Percentiles rank a stretch among this genome's conserved stretches.
These are phyloP conservation scores for Camellia sinensis DNA, from an alignment of 148 eudicot species.

Conservation along the genomic window DNA sequence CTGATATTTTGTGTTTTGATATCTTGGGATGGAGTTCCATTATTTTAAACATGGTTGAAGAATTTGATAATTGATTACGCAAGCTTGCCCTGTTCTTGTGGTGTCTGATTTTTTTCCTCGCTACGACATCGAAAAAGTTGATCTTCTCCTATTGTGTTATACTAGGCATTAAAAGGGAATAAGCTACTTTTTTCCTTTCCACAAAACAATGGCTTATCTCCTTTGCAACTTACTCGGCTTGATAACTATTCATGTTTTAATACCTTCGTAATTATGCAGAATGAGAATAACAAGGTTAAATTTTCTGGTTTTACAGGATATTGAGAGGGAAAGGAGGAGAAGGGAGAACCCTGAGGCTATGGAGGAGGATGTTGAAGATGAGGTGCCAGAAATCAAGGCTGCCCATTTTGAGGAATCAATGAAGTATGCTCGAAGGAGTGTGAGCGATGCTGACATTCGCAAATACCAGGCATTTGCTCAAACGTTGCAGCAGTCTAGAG, in stretches of 20 bases:
- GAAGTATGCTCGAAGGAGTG: conserved; percentile 84
- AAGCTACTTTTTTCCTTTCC: no score
- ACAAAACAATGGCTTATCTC: not conserved
- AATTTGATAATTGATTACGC: no score
- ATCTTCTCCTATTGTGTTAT: no score
- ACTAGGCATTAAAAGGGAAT: no score
- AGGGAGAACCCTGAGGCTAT: conserved; percentile 74
- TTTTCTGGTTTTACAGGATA: conserved; percentile 44
- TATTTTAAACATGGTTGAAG: no score
- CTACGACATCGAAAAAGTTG: no score
- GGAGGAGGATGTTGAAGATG: conserved; percentile 82
- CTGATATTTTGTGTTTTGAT: no score
- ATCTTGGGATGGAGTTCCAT: not conserved
- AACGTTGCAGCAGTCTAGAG: conserved; percentile 82
- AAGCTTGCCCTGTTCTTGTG: no score
- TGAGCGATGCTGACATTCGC: conserved; percentile 86
- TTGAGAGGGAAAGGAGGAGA: conserved; percentile 66
- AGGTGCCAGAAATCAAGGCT: conserved; percentile 65
- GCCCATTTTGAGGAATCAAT: conserved; percentile 80
- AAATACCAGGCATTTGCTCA: conserved; percentile 88
- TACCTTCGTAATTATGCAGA: not conserved
- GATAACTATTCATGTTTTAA: not conserved
- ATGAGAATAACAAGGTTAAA: not conserved
- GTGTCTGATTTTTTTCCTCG: not conserved
- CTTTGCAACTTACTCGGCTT: not conserved